Conservation (phyloP, 2,329 filamentous ascomycete genomes). For the Nemania sp. region DNA sequence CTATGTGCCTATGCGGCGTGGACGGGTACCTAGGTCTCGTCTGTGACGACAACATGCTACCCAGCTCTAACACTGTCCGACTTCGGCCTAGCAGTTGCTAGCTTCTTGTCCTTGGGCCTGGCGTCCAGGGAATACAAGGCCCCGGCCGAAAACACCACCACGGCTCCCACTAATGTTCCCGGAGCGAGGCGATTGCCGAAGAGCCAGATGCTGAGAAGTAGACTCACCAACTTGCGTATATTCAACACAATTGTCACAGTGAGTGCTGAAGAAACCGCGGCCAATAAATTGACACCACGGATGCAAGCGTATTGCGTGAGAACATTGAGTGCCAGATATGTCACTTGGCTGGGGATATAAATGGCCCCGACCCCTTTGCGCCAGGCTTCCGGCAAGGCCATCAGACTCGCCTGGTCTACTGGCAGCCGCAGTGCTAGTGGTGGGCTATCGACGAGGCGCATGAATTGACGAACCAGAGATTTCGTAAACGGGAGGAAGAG, state of each 20-base stretch:
- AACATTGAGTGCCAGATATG: constrained; percentile 75
- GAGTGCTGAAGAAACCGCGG: constrained; percentile 83
- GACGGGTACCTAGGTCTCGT: not conserved
- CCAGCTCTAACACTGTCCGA: constrained; percentile 13
- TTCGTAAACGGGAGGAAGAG: constrained; percentile 75
- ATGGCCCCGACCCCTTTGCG: constrained; percentile 46
- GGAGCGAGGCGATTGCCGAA: constrained; percentile 83
- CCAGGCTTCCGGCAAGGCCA: constrained; percentile 45
- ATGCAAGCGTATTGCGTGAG: constrained; percentile 95
- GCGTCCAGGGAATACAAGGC: constrained; percentile 84
- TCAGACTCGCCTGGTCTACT: constrained; percentile 37
- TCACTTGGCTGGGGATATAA: constrained; percentile 68
- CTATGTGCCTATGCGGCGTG: not conserved
- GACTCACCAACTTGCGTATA: constrained; percentile 88
- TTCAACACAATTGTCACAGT: constrained; percentile 97
- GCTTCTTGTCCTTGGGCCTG: constrained; percentile 40
- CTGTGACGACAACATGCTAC: constrained; percentile 10
- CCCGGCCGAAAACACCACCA: constrained; percentile 88
- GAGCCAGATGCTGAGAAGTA: constrained; percentile 88
- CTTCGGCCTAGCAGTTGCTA: constrained; percentile 15
- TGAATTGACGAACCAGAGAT: constrained; percentile 67
- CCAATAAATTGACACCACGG: constrained; percentile 91
- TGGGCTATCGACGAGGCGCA: constrained; percentile 65
- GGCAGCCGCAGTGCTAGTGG: constrained; percentile 56
- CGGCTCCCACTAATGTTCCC: constrained; percentile 79